Evolutionary conservation across 805 yeast genomes (phyloP), one percentile per base, ranked within the genome.

Genomic region (Teunomyces kruisii): DNA sequence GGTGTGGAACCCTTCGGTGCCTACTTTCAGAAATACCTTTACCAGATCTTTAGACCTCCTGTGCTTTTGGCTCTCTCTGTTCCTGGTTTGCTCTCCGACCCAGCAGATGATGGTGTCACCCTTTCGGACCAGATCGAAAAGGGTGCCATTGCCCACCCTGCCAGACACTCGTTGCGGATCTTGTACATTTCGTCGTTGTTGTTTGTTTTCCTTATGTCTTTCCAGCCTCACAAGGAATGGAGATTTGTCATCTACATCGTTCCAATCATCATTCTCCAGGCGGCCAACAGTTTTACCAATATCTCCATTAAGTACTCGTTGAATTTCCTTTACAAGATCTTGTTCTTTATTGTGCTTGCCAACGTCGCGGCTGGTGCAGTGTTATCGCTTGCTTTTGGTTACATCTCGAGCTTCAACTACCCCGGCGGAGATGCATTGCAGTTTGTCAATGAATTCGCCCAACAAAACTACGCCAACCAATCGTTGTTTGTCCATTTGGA

Each of bases 191-290:
- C 88, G 1, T 67, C 86, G 0, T 33, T 83, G 1, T 41, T 78
- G 12, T 91, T 71, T 57, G 73, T 90, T n/a, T 49, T 69, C 1
- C 55, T 80, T 4, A 75, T 90, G 76, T 89, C 97, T 0, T 61
- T 84, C 42, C 94, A 87, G 62, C 90, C 94, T 2, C 97, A 92
- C 56, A 92, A 92, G 61, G 98, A 92, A 69, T 88, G 96, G 96
- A 78, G 97, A 54, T 92, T 92, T 57, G 81, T 92, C 32, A 70
- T 85, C 13, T 92, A 91, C 62, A 69, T 82, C 0, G 67, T 86
- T 3, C 97, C 97, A 1, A 71, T 84, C 0, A 61, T 88, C 46
- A 80, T 85, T 0, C 54, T 85, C 14, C 58, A 78, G 27, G 90
- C 86, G 5, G 83, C 94, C 2, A 69, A 76, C 37, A 88, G 87